These are phyloP conservation scores for Lipomyces kockii DNA, from an alignment of 805 yeast species.

Conservation along the genomic window DNA sequence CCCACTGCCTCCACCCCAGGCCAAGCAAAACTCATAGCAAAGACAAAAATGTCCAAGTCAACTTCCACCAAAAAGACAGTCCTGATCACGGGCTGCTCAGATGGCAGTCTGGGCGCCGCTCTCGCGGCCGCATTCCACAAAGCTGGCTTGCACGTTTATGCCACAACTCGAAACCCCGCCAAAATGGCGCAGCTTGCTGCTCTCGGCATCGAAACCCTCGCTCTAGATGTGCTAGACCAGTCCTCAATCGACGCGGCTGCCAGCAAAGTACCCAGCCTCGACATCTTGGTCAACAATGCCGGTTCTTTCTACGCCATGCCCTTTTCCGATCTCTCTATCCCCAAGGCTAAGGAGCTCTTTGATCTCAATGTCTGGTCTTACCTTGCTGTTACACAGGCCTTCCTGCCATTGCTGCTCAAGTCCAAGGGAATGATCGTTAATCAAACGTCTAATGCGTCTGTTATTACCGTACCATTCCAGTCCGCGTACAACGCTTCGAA, in stretches of 20 bases:
- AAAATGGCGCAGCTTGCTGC: background rate
- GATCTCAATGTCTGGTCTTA: background rate
- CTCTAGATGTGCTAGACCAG: background rate
- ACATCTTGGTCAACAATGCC: background rate
- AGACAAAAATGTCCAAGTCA: too few relatives aligned
- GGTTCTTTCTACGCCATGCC: background rate
- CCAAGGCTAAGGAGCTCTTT: background rate
- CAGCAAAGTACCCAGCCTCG: background rate
- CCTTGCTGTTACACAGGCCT: background rate
- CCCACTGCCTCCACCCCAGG: too few relatives aligned
- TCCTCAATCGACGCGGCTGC: background rate
- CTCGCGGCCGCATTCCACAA: background rate
- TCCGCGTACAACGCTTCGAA: background rate
- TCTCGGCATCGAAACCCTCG: background rate
- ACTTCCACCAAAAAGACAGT: background rate
- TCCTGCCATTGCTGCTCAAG: background rate
- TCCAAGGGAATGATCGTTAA: background rate
- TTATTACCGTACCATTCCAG: background rate
- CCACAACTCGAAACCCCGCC: background rate
- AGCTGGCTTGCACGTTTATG: background rate
- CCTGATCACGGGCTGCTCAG: background rate
- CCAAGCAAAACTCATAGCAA: too few relatives aligned
- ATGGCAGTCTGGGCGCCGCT: conserved; percentile 1
- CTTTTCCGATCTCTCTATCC: background rate
- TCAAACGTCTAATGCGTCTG: background rate